Base-by-base conservation (phyloP, 2,329 filamentous ascomycete genomes). In the Diplodia intermedia region DNA sequence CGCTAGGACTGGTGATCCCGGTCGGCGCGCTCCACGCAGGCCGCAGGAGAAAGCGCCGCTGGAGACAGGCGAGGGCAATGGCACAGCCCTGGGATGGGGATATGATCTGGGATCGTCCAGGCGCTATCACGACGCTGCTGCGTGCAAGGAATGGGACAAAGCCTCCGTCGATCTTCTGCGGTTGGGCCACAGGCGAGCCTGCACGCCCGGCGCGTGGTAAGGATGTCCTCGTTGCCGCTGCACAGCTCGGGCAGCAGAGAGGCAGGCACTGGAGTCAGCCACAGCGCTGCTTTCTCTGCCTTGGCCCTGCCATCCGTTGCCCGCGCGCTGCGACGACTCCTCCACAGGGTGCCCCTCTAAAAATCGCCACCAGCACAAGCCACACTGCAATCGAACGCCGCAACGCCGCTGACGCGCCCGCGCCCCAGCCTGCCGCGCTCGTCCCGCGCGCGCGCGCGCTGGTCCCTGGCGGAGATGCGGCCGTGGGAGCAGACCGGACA, bases 321-420 rank as follows among this genome's bases (percentile, higher is more conserved):
- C 36, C 23, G 23, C 55, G 4, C 14, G 53, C 54, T 36, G 18
- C 18, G 31, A 23, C 18, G 29, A 7, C 18, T 18, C 20, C 36
- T 9, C 29, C 40, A 23, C 43, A 52, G 31, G 47, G 29, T n/a
- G 31, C 47, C 20, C 60, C n/a, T 29, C 40, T 40, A 31, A 23
- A 36, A 31, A 14, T 63, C 38, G 60, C 60, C 60, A 63, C 47
- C 47, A 26, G 47, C 60, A 63, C 60, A 63, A 63, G 60, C 60
- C 60, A 63, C 43, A 47, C 60, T 26, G 38, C 20, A n/a, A 18
- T 47, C 14, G 36, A 20, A 36, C 38, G 36, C 55, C 15, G 36
- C 9, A 14, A 23, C 60, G 60, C 60, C 60, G 60, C 60, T 63
- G 60, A 53, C 60, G 38, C 38, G 36, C 38, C n/a, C 55, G 55